Evolutionary conservation across 208 protist genomes (phyloP), one percentile per base, ranked within the genome.

Genomic region (Crithidia mellificae): DNA sequence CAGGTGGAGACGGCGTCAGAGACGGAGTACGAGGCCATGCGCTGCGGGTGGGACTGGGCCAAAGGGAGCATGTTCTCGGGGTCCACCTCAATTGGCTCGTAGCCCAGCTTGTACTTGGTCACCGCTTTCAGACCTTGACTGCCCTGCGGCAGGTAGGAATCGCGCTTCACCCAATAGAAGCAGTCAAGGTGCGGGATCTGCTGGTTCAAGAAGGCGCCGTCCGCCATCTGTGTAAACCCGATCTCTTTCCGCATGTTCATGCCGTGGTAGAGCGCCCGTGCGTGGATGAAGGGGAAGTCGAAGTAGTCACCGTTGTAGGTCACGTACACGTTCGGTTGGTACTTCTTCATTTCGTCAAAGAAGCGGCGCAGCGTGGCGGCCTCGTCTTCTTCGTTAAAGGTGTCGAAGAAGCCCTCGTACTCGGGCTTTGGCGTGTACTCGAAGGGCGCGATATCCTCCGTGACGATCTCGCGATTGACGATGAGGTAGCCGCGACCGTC

Each of bases 251-350:
- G 77, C 88, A 97, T 87, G 77, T 89, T 90, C 85, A 97, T 86
- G 24, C 87, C 74, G 61, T 94, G 81, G 63, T 87, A 84, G 15
- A 86, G 66, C 7, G 97, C 81, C 20, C 99, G 83, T 7, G 85
- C 81, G 41, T 99, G 97, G 57, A 99, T 93, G 80, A 99, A 99
- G 6, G 98, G 98, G 77, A 96, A 99, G 89, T 99, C 99, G 88
- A 99, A 99, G 69, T 94, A 98, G 80, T 99, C 99, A 34, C 99
- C 99, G 94, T 99, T 99, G 80, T 98, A 99, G 3, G 99, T 99
- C 15, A 99, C 98, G 69, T 99, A 98, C 19, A 99, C 96, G 55
- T 96, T 94, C 15, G 99, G 99, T 57, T 95, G 87, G 54, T 96
- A 85, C 72, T 94, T 83, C 25, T 92, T 73, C 67, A 99, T 99